Percentiles rank a stretch among this genome's conserved stretches.
phyloP scores from a whole-genome alignment of 306 rosid genomes.

The Cicer chorassanicum region DNA sequence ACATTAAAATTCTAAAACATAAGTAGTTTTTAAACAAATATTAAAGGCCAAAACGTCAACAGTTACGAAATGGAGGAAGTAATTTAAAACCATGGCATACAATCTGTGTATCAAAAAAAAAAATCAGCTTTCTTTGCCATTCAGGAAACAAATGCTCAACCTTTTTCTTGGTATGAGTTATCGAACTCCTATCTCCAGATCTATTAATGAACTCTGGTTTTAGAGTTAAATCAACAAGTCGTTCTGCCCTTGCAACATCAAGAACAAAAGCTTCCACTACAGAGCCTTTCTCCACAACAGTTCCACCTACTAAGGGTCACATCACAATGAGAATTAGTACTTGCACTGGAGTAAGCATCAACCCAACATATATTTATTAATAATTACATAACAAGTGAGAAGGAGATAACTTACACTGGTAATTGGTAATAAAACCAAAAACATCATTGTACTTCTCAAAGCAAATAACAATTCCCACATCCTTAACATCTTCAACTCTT shows the following conservation, averaged over 20 bases:
- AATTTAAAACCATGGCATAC: slow-evolving; percentile 10
- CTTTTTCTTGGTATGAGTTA: slow-evolving; percentile 62
- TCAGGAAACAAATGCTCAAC: slow-evolving; percentile 47
- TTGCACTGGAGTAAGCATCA: slow-evolving; percentile 34
- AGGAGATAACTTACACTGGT: slow-evolving; percentile 68
- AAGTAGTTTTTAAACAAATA: not conserved
- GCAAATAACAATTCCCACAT: slow-evolving; percentile 70
- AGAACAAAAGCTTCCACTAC: slow-evolving; percentile 76
- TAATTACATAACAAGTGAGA: not conserved
- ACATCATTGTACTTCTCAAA: slow-evolving; percentile 77
- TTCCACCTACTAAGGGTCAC: slow-evolving; percentile 64
- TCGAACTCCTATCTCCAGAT: slow-evolving; percentile 54
- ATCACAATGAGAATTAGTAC: slow-evolving; percentile 24
- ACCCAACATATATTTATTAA: slow-evolving; percentile 1
- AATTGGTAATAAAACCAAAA: slow-evolving; percentile 74
- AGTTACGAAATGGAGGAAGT: not conserved
- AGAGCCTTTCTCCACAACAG: slow-evolving; percentile 63
- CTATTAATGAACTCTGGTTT: slow-evolving; percentile 64
- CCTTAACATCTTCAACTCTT: slow-evolving; percentile 75
- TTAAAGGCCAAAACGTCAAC: not conserved
- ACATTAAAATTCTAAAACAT: not conserved
- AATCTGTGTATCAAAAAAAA: not conserved
- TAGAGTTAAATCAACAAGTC: slow-evolving; percentile 78
- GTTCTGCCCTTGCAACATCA: slow-evolving; percentile 79
- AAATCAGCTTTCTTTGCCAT: not conserved